Conservation (phyloP, 2,329 filamentous ascomycete species). For the Aspergillus awamori region DNA sequence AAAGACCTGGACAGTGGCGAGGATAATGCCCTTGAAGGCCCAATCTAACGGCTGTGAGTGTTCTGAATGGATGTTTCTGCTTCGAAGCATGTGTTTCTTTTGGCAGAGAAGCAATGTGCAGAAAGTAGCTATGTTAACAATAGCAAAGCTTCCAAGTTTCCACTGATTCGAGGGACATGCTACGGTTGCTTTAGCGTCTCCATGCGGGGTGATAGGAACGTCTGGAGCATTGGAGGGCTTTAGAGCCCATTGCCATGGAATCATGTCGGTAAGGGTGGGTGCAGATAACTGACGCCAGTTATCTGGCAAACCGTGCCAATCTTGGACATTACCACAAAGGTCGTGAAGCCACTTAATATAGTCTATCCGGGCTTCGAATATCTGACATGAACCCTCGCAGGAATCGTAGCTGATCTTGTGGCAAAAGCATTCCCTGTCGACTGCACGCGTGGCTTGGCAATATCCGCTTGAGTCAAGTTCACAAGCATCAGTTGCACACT, state of each 20-base stretch:
- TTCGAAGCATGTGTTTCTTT: neutral
- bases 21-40: neutral
- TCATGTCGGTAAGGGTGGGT: constrained; percentile 4
- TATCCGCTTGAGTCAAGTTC: constrained; percentile 2
- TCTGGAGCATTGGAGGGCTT: constrained; percentile 6
- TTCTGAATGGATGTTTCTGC: neutral
- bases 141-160: constrained; percentile 7
- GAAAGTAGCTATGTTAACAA: constrained; percentile 4
- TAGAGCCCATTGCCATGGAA: constrained; percentile 11
- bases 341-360: constrained; percentile 10
- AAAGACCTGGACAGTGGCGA: constrained; percentile 3
- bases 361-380: constrained; percentile 11
- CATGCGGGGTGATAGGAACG: neutral
- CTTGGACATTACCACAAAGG: constrained; percentile 4
- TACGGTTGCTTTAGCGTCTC: neutral
- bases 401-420: constrained; percentile 9
- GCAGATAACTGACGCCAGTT: constrained; percentile 6
- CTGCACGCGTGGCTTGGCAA: constrained; percentile 2
- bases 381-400: constrained; percentile 5
- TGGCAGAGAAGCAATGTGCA: neutral
- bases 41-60: neutral
- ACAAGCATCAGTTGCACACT: constrained; percentile 9
- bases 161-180: constrained; percentile 4
- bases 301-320: constrained; percentile 11
- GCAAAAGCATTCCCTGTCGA: constrained; percentile 13